Percentiles rank a stretch among this genome's conserved stretches.
phyloP scores from a whole-genome alignment of 2,329 filamentous ascomycete genomes.

The Phaeoacremonium minimum region DNA sequence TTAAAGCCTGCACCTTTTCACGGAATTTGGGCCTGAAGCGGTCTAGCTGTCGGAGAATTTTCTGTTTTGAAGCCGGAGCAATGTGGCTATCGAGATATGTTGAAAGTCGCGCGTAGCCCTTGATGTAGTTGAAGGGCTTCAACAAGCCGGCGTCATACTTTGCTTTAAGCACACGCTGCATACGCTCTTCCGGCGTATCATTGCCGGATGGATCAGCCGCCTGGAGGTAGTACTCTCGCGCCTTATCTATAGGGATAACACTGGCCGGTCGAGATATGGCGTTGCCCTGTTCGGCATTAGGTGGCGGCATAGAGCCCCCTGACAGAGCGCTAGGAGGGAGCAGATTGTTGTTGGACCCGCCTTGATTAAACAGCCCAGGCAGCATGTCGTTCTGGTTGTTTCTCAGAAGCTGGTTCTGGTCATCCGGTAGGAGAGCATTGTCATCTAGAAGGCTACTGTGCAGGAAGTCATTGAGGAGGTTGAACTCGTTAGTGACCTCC shows the following conservation, averaged over 20 bases:
- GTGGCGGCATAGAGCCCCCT: constrained; percentile 30
- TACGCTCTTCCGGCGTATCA: constrained; percentile 84
- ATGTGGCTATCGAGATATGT: constrained; percentile 91
- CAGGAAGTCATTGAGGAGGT: constrained; percentile 92
- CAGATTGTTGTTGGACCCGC: constrained; percentile 15
- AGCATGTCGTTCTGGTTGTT: constrained; percentile 42
- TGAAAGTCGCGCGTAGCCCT: constrained; percentile 85
- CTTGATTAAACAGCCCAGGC: constrained; percentile 41
- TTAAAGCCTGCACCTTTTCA: constrained; percentile 87
- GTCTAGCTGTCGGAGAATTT: constrained; percentile 87
- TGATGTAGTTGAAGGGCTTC: constrained; percentile 97
- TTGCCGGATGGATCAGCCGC: constrained; percentile 89
- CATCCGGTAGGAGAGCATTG: constrained; percentile 65
- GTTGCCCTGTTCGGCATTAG: constrained; percentile 42
- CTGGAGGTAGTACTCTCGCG: constrained; percentile 92
- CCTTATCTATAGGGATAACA: constrained; percentile 61
- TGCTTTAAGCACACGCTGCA: constrained; percentile 88
- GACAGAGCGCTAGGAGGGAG: constrained; percentile 15
- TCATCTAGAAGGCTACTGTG: constrained; percentile 90
- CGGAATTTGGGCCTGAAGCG: constrained; percentile 93
- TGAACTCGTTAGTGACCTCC: constrained; percentile 95
- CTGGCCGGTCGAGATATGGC: constrained; percentile 58
- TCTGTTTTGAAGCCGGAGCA: constrained; percentile 75
- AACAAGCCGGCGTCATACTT: constrained; percentile 95
- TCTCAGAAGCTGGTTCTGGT: constrained; percentile 44